Evolutionary conservation across 306 rosid species (phyloP).

Genomic region (Trifolium dubium): DNA sequence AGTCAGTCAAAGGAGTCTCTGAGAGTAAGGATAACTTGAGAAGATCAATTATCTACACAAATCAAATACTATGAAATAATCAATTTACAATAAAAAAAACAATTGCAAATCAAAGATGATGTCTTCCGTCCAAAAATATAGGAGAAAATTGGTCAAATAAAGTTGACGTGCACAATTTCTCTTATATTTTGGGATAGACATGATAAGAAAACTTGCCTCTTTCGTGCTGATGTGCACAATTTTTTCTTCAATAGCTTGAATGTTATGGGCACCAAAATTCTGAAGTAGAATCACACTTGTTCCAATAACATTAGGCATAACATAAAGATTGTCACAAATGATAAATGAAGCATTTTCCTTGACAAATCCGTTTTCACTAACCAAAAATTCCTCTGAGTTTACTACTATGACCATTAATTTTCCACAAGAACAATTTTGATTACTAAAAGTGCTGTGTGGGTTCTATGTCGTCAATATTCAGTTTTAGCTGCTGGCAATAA

Average conservation of each 20-base stretch:
- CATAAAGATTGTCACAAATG: not conserved
- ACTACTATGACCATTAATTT: not conserved
- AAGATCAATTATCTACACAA: no score
- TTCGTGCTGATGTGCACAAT: not conserved
- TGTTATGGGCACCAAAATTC: not conserved
- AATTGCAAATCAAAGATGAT: no score
- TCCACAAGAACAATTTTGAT: conserved; percentile 6
- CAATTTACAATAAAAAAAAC: no score
- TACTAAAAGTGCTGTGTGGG: conserved; percentile 17
- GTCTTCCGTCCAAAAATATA: no score
- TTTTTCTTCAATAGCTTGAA: not conserved
- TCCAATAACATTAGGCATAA: not conserved
- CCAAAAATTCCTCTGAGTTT: accelerated
- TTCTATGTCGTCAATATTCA: no score
- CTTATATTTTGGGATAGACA: no score
- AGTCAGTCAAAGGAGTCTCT: no score
- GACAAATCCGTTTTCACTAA: not conserved
- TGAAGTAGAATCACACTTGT: not conserved
- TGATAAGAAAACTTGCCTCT: no score
- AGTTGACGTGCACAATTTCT: no score
- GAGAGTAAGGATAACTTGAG: no score
- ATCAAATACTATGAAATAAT: no score
- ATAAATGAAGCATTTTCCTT: not conserved
- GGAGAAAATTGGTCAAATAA: no score
- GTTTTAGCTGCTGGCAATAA: not conserved